A percentile compares a stretch with the other conserved stretches of the same genome.
Evolutionary conservation across 768 basidiomycete genomes (phyloP).

Genomic region (Kwoniella europaea): DNA sequence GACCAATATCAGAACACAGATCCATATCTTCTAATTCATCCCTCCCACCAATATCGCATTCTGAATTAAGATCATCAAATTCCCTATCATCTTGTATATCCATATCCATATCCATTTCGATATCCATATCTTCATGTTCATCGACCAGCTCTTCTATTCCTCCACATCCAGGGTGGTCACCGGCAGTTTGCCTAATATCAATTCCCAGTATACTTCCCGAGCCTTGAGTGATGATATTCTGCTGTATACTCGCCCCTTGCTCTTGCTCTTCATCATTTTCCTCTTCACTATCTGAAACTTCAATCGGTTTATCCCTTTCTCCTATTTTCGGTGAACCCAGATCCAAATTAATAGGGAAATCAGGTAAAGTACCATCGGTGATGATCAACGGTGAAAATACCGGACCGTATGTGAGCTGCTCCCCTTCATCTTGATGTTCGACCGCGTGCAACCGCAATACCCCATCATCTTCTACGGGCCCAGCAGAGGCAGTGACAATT

Average conservation of each 20-base stretch:
- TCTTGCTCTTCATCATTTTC: background rate
- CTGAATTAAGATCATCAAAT: too few species aligned
- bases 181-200: too few species aligned
- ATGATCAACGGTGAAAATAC: conserved; percentile 13
- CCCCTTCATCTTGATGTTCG: background rate
- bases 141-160: too few species aligned
- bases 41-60: background rate
- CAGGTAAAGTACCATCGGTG: background rate
- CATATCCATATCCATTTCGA: too few species aligned
- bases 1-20: background rate
- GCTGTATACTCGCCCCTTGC: too few species aligned
- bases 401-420: background rate
- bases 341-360: background rate
- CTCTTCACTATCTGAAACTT: background rate
- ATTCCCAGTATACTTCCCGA: too few species aligned
- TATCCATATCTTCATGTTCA: too few species aligned
- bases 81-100: too few species aligned
- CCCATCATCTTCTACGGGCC: too few species aligned
- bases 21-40: background rate
- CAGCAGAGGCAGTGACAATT: too few species aligned
- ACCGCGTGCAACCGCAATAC: background rate
- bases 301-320: background rate
- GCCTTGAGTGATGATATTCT: too few species aligned
- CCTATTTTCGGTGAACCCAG: background rate
- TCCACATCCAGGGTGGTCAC: too few species aligned